Evolutionary conservation across 164 flowering plant genomes (phyloP), one percentile per base, ranked within the genome.

Genomic region (Chimonanthus salicifolius): DNA sequence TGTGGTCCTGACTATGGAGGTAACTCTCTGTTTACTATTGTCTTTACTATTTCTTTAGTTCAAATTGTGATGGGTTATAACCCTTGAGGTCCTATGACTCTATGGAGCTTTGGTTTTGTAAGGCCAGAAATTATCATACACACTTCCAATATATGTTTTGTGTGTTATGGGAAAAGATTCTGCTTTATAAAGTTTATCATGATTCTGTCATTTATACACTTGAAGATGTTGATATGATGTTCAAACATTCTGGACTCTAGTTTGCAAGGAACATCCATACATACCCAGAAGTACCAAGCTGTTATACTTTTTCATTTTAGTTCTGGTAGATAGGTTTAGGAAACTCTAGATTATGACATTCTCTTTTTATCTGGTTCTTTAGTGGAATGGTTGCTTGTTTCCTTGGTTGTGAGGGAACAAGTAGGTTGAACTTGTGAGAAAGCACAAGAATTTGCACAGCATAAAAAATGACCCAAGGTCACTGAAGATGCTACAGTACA

Each of bases 1-100:
- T 77, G 87, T 79, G 79, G 71, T 86, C 67, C 88, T 89, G 75
- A 87, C 88, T 49, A 88, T 86, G 48, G 97, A 92, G 97, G 98
- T 89, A 83, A 18, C 60, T 10, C 5, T 54, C 45, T 66, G 47
- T 33, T 44, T n/a, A 45, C 45, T 44, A 13, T 63, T 63, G 11
- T 63, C 66, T 63, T 63, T 54, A 54, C 60, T 54, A 10, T 54
- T 54, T 11, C 60, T 54, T 3, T 13, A 54, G 15, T 54, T 13
- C 10, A 9, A 9, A 54, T 54, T 9, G 11, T 54, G 11, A 54
- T 54, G 60, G 60, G 16, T n/a, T 13, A 33, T 13, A 33, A 9
- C 60, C 16, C 60, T 13, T 1, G 33, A 33, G 33, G 33, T 33
- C 15, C 15, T 9, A 54, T 54, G 11, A 33, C 60, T 10, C 16